These are phyloP conservation scores for Rhinocladiella similis DNA, from an alignment of 2,329 filamentous ascomycete species.

Conservation along the genomic window DNA sequence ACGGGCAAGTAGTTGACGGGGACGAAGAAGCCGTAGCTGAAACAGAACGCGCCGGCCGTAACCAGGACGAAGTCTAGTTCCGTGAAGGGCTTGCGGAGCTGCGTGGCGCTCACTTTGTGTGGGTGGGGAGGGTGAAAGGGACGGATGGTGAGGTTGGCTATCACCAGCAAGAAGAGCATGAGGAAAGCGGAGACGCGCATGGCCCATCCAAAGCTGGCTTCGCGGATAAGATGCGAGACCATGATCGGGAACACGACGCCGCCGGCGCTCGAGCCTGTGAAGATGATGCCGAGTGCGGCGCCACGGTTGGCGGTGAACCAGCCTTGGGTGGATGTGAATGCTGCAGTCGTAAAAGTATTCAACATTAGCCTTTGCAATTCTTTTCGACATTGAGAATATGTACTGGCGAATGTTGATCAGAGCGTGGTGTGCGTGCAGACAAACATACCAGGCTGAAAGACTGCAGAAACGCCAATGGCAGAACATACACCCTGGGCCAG, in stretches of 20 bases:
- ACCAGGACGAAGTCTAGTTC: slow-evolving; percentile 29
- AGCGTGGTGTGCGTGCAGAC: slow-evolving; percentile 14
- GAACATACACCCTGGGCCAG: slow-evolving; percentile 56
- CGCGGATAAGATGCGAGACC: slow-evolving; percentile 53
- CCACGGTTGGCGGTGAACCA: slow-evolving; percentile 44
- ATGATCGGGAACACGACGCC: slow-evolving; percentile 65
- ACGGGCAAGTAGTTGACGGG: slow-evolving; percentile 28
- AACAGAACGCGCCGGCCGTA: slow-evolving; percentile 32
- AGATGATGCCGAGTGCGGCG: slow-evolving; percentile 55
- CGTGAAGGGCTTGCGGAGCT: slow-evolving; percentile 32
- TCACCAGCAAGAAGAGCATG: slow-evolving; percentile 57
- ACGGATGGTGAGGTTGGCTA: slow-evolving; percentile 55
- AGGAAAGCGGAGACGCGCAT: slow-evolving; percentile 60
- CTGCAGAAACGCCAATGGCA: slow-evolving; percentile 49
- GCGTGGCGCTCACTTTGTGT: slow-evolving; percentile 30
- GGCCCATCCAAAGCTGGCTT: slow-evolving; percentile 57
- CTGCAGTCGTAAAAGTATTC: not conserved
- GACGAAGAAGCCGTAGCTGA: slow-evolving; percentile 46
- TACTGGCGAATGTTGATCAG: too few relatives aligned
- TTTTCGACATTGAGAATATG: too few relatives aligned
- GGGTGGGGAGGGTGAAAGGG: slow-evolving; percentile 47
- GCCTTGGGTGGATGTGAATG: not conserved
- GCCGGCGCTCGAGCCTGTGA: slow-evolving; percentile 56
- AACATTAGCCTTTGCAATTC: not conserved
- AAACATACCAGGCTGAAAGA: slow-evolving; percentile 45